These are phyloP conservation scores for Mycosphaerella sp. DNA, from an alignment of 2,329 filamentous ascomycete species.

Conservation along the genomic window DNA sequence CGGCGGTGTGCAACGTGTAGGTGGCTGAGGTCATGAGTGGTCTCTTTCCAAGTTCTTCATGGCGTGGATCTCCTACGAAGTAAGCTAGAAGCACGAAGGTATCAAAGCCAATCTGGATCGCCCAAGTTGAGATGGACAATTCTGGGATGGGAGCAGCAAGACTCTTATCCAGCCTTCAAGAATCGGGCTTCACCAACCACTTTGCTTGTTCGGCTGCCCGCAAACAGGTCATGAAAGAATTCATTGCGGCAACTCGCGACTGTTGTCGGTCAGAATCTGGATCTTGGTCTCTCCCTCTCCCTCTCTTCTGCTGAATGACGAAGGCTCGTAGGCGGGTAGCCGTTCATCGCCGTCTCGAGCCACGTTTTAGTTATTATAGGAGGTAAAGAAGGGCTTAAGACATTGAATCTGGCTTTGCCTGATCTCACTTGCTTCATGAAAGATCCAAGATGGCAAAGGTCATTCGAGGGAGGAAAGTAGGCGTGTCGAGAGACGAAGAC, in stretches of 20 bases:
- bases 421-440: too few species aligned
- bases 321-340: neutral
- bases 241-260: too few species aligned
- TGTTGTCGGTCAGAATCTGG: too few species aligned
- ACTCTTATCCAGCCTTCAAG: neutral
- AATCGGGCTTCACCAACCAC: neutral
- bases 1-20: constrained; percentile 7
- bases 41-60: neutral
- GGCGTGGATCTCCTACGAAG: neutral
- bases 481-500: too few species aligned
- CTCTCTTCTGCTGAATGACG: neutral
- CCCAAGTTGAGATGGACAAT: neutral
- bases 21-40: constrained; percentile 11
- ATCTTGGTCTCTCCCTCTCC: too few species aligned
- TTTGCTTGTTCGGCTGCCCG: too few species aligned
- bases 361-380: neutral
- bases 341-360: neutral
- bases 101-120: neutral
- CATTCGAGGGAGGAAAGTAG: too few species aligned
- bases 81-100: neutral
- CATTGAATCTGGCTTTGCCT: too few species aligned
- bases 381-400: neutral
- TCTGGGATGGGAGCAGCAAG: neutral
- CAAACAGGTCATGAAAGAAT: too few species aligned
- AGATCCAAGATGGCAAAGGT: too few species aligned